Percentiles rank a stretch among this genome's conserved stretches.
These are phyloP conservation scores for Jamesozyma rosinii DNA, from an alignment of 805 yeast genomes.

Conservation along the genomic window DNA sequence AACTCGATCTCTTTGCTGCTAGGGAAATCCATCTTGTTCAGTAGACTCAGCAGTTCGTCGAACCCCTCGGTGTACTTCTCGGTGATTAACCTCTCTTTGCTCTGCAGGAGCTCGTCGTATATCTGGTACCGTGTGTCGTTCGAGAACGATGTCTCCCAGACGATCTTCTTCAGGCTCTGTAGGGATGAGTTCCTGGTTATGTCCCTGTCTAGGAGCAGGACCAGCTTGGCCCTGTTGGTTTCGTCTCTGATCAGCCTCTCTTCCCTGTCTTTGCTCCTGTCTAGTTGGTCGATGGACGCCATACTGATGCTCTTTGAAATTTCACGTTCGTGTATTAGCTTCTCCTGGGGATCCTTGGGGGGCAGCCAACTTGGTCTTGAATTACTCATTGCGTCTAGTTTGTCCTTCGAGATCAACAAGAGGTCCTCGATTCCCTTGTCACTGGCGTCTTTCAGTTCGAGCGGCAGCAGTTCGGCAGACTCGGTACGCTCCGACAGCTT, in stretches of 20 bases:
- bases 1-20: conserved; percentile 26
- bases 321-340: conserved; percentile 47
- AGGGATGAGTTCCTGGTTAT: conserved; percentile 28
- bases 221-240: conserved; percentile 22
- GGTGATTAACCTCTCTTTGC: conserved; percentile 18
- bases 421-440: conserved; percentile 47
- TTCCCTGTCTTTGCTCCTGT: conserved; percentile 22
- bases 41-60: conserved; percentile 30
- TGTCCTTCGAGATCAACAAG: conserved; percentile 51
- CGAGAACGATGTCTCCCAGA: conserved; percentile 28
- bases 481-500: conserved; percentile 33
- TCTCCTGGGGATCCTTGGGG: conserved; percentile 49
- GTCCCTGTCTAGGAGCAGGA: conserved; percentile 24
- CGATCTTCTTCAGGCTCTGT: conserved; percentile 16
- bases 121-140: conserved; percentile 15
- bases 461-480: conserved; percentile 32
- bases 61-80: conserved; percentile 31
- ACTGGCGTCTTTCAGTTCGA: conserved; percentile 31
- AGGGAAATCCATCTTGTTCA: conserved; percentile 27
- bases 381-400: conserved; percentile 44
- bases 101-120: conserved; percentile 22
- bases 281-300: conserved; percentile 29
- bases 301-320: conserved; percentile 34
- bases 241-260: conserved; percentile 20
- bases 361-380: conserved; percentile 68